These are phyloP conservation scores for Plantago coronopus DNA, from an alignment of 305 asterid genomes.

Conservation along the genomic window DNA sequence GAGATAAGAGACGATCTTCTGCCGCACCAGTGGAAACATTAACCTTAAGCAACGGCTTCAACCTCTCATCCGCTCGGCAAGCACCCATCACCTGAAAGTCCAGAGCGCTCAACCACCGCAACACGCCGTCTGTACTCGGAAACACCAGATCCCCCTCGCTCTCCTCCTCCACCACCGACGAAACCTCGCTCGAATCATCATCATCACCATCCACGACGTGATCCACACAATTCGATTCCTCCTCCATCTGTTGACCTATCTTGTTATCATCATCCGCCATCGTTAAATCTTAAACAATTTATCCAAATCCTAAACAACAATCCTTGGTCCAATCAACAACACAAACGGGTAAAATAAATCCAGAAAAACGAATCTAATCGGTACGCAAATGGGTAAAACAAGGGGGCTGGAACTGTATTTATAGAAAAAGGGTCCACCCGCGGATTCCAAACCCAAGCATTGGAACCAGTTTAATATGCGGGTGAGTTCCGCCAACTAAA, in stretches of 20 bases:
- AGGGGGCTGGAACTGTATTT: slow-evolving; percentile 2
- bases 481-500: slow-evolving; percentile 3
- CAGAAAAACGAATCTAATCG: too few relatives aligned
- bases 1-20: slow-evolving; percentile 74
- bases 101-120: slow-evolving; percentile 67
- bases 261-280: neutral
- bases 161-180: slow-evolving; percentile 43
- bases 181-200: slow-evolving; percentile 38
- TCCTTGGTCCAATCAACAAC: too few relatives aligned
- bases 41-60: slow-evolving; percentile 86
- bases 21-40: slow-evolving; percentile 64
- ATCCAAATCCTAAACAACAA: neutral
- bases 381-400: neutral
- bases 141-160: slow-evolving; percentile 64
- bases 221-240: slow-evolving; percentile 35
- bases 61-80: slow-evolving; percentile 95
- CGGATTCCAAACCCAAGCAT: neutral
- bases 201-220: slow-evolving; percentile 36
- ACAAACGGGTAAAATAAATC: too few relatives aligned
- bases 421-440: neutral
- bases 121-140: slow-evolving; percentile 48
- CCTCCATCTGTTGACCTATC: slow-evolving; percentile 26
- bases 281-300: neutral
- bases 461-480: neutral
- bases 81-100: slow-evolving; percentile 93